A percentile compares a stretch with the other conserved stretches of the same genome.
phyloP scores from a whole-genome alignment of 306 rosid species.

The Cucurbita moschata region DNA sequence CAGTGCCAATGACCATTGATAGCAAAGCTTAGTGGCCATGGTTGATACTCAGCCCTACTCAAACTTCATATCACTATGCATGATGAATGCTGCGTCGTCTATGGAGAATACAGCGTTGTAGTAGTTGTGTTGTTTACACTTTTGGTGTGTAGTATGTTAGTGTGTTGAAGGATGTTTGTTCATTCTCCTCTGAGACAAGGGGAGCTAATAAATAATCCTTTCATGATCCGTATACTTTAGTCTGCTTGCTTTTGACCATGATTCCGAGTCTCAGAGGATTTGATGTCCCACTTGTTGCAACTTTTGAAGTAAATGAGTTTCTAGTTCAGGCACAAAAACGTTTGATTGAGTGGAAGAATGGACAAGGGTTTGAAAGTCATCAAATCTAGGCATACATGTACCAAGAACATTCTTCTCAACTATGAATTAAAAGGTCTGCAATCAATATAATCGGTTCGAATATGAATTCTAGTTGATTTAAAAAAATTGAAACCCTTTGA shows the following conservation, averaged over 20 bases:
- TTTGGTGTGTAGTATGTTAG: not conserved
- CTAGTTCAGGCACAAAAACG: too few relatives aligned
- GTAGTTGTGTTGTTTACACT: not conserved
- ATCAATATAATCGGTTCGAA: too few relatives aligned
- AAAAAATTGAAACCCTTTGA: too few relatives aligned
- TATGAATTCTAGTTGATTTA: too few relatives aligned
- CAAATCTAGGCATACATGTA: too few relatives aligned
- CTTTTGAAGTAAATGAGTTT: not conserved
- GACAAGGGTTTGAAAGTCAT: too few relatives aligned
- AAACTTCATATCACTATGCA: not conserved
- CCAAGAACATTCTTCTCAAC: too few relatives aligned
- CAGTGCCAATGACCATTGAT: slow-evolving; percentile 41
- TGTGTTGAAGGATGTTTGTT: not conserved
- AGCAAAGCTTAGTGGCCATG: slow-evolving; percentile 28
- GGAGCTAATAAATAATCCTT: not conserved
- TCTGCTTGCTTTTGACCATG: not conserved
- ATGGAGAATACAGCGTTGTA: not conserved
- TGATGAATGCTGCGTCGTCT: not conserved
- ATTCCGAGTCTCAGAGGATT: not conserved
- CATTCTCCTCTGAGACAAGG: not conserved
- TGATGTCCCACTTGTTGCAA: not conserved
- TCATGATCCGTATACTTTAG: not conserved
- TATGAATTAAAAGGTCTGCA: too few relatives aligned
- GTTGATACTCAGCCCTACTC: not conserved
- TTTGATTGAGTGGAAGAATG: too few relatives aligned